phyloP scores from a whole-genome alignment of 176 grass and related monocot species.

The Zoysia japonica region DNA sequence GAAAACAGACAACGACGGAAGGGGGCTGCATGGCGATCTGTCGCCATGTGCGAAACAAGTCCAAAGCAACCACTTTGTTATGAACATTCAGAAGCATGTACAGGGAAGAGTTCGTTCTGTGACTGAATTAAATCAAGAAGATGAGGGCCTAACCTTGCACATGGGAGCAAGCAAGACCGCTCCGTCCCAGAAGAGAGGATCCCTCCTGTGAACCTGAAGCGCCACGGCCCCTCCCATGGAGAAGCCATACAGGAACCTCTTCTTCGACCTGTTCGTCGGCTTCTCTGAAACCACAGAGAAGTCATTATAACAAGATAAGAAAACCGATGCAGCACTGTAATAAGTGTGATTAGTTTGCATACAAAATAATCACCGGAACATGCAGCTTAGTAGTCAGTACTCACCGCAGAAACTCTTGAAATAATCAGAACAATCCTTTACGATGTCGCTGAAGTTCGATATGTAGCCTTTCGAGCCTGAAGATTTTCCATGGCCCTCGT shows the following conservation, averaged over 20 bases:
- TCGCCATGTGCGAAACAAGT: background rate
- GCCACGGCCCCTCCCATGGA: constrained; percentile 60
- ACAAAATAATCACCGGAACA: no score
- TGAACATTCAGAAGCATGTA: background rate
- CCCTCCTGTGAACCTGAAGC: constrained; percentile 52
- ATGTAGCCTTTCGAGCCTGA: constrained; percentile 62
- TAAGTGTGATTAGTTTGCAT: background rate
- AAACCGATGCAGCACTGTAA: background rate
- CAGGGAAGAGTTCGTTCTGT: background rate
- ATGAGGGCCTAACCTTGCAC: constrained; percentile 61
- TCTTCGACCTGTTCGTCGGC: constrained; percentile 50
- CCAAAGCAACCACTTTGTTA: background rate
- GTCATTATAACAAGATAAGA: background rate
- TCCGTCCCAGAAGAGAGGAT: constrained; percentile 53
- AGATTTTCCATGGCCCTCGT: constrained; percentile 70
- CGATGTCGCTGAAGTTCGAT: constrained; percentile 49
- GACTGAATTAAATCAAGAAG: background rate
- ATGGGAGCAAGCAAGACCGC: constrained; percentile 58
- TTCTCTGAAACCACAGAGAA: constrained; percentile 39
- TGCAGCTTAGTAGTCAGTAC: background rate
- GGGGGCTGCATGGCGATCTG: constrained; percentile 64
- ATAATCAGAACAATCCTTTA: constrained; percentile 57
- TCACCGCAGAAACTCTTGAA: constrained; percentile 69
- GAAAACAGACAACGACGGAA: constrained; percentile 43
- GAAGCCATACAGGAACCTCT: constrained; percentile 65